Percentiles rank a stretch among this genome's conserved stretches.
phyloP scores from a whole-genome alignment of 148 eudicot species.

The Fallopia convolvulus region DNA sequence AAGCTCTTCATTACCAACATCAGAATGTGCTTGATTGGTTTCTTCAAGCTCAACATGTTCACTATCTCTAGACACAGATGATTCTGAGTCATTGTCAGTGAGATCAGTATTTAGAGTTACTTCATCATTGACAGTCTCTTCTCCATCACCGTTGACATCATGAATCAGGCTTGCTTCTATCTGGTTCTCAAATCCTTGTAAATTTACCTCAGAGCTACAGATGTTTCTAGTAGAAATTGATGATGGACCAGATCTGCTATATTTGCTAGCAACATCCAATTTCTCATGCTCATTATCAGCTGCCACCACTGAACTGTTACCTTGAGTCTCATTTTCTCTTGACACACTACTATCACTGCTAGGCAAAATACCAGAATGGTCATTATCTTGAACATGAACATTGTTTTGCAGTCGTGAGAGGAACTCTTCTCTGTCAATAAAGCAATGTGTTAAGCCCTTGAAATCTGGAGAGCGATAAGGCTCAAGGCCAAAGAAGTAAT shows the following conservation, averaged over 20 bases:
- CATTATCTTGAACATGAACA: constrained; percentile 4
- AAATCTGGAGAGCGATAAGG: background rate
- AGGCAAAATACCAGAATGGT: background rate
- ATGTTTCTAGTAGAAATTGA: background rate
- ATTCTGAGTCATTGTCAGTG: constrained; percentile 22
- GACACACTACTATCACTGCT: background rate
- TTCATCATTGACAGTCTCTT: constrained; percentile 12
- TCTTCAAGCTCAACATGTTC: constrained; percentile 19
- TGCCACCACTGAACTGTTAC: background rate
- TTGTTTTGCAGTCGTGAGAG: background rate
- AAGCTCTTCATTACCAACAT: constrained; percentile 25
- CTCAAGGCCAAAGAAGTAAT: background rate
- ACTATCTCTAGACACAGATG: constrained; percentile 22
- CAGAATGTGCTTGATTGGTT: constrained; percentile 21
- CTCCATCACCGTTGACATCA: constrained; percentile 13
- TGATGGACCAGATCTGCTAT: constrained; percentile 7
- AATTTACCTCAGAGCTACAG: constrained; percentile 1
- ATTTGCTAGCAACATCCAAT: background rate
- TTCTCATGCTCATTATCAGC: background rate
- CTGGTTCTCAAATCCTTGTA: constrained; percentile 5
- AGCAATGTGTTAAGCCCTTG: background rate
- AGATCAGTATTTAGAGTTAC: constrained; percentile 2
- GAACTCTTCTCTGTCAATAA: constrained; percentile 6
- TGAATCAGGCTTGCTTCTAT: constrained; percentile 25
- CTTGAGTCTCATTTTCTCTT: background rate